A percentile compares a stretch with the other conserved stretches of the same genome.
These are phyloP conservation scores for Curvularia spicifera DNA, from an alignment of 2,329 filamentous ascomycete genomes.

Conservation along the genomic window DNA sequence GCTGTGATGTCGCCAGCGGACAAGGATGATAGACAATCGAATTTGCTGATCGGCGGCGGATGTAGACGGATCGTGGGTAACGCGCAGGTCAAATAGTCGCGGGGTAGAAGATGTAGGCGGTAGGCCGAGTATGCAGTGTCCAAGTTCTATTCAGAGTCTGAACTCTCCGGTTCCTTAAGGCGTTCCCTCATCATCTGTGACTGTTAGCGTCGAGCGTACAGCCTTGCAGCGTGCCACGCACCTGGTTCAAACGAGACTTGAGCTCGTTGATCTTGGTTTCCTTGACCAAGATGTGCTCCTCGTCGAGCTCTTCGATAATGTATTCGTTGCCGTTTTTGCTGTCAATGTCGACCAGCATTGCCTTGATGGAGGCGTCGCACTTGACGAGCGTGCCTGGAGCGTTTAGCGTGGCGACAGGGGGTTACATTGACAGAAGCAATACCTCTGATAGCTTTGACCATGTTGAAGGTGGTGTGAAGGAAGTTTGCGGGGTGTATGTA, in stretches of 20 bases:
- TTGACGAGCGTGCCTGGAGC: constrained; percentile 72
- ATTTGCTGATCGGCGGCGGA: background rate
- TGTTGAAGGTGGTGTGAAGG: constrained; percentile 39
- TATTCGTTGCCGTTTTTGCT: constrained; percentile 69
- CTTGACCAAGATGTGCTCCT: constrained; percentile 76
- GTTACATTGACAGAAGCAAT: background rate
- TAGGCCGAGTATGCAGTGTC: background rate
- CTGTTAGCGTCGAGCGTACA: constrained; percentile 9
- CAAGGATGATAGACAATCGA: background rate
- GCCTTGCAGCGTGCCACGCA: constrained; percentile 42
- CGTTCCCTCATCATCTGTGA: constrained; percentile 47
- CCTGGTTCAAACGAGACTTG: constrained; percentile 72
- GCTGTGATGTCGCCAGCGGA: background rate
- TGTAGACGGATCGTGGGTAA: background rate
- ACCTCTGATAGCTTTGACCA: constrained; percentile 67
- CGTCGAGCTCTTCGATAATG: constrained; percentile 81
- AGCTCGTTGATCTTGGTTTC: constrained; percentile 72
- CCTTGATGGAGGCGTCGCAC: constrained; percentile 86
- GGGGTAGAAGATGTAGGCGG: background rate
- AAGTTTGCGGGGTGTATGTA: constrained; percentile 10
- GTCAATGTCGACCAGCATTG: constrained; percentile 81
- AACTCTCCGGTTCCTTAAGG: constrained; percentile 47
- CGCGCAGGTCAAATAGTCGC: background rate
- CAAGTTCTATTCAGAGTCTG: constrained; percentile 39
- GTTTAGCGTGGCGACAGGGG: constrained; percentile 7